Base-by-base conservation (phyloP, 2,329 filamentous ascomycete species). In the Davidsoniella australis region DNA sequence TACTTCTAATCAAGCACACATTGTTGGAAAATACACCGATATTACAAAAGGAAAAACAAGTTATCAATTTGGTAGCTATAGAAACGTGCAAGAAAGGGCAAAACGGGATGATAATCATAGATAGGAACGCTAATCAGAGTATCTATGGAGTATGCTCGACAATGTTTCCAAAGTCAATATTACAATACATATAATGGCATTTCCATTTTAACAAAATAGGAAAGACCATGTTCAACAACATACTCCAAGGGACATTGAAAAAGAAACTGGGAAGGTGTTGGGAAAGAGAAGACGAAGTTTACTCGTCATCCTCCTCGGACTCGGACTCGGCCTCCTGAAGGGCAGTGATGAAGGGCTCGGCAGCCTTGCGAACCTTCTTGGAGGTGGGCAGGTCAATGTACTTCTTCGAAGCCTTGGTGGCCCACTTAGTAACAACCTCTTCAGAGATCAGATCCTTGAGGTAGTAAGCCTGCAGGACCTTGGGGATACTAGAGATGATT, bases 331-430 rank as follows among this genome's bases (percentile, higher is more conserved):
- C 88, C 66, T 83, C 85, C 58, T 85, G 78, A 52, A 96, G 85
- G 89, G 88, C 96, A 59, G 80, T 83, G 61, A 95, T 74, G 76
- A 98, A 98, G 56, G 85, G 81, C 71, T 93, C 84, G 48, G 91
- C 87, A 56, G 85, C 83, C 73, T 93, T 89, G 69, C 88, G 86
- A 55, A 96, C 87, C 75, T 93, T 94, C 74, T 87, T 89, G 69
- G 86, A 94, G 54, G 80, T 88, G 53, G 80, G 63, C 54, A 93
- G 67, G 63, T 96, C 89, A 58, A 93, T 85, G 64, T 96, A 96
- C 72, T 95, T 95, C 81, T 94, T 95, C 77, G 86, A 94, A 53
- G 89, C 87, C 74, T 91, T 94, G 62, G 76, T 75, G 56, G 88
- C 89, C 89, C 91, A 98, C 58, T 82, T 81, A 66, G 81, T 84